Conservation (phyloP, 495 filamentous ascomycete genomes). For the Trichoderma gamsii region DNA sequence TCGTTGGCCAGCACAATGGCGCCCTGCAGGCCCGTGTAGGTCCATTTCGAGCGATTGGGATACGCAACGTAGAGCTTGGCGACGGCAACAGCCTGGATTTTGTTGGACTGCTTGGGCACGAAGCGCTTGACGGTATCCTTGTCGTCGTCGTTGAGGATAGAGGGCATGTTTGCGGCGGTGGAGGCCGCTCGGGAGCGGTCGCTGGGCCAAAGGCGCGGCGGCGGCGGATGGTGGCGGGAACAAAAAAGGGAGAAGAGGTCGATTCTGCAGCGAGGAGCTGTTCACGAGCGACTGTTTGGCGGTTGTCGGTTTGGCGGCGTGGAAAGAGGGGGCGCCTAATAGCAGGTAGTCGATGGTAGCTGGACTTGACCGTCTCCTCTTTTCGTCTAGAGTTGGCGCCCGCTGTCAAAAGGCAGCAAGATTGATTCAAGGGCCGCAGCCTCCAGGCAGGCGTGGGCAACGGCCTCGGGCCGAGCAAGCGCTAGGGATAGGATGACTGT, state of each 20-base stretch:
- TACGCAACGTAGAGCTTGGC: conserved; percentile 91
- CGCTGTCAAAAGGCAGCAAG: conserved; percentile 11
- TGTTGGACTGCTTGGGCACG: conserved; percentile 87
- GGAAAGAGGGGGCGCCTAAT: conserved; percentile 2
- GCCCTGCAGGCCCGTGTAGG: conserved; percentile 87
- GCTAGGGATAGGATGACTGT: not conserved
- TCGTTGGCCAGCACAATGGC: conserved; percentile 93
- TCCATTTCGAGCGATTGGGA: conserved; percentile 82
- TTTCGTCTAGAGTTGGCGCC: conserved; percentile 9
- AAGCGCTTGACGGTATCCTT: conserved; percentile 87
- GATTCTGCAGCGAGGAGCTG: not conserved
- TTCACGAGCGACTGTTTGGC: not conserved
- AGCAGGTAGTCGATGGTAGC: not conserved
- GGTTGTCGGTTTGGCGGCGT: conserved; percentile 6
- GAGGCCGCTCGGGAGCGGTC: not conserved
- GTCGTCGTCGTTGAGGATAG: conserved; percentile 82
- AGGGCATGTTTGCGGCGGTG: conserved; percentile 56
- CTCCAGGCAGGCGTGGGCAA: not conserved
- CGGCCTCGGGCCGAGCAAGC: not conserved
- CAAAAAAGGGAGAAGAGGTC: not conserved
- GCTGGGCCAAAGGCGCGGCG: not conserved
- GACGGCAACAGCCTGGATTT: conserved; percentile 89
- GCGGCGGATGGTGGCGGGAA: not conserved
- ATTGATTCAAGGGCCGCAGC: not conserved
- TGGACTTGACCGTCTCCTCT: conserved; percentile 2